Evolutionary conservation across 768 basidiomycete genomes (phyloP).

Genomic region (Tulasnella sp.): DNA sequence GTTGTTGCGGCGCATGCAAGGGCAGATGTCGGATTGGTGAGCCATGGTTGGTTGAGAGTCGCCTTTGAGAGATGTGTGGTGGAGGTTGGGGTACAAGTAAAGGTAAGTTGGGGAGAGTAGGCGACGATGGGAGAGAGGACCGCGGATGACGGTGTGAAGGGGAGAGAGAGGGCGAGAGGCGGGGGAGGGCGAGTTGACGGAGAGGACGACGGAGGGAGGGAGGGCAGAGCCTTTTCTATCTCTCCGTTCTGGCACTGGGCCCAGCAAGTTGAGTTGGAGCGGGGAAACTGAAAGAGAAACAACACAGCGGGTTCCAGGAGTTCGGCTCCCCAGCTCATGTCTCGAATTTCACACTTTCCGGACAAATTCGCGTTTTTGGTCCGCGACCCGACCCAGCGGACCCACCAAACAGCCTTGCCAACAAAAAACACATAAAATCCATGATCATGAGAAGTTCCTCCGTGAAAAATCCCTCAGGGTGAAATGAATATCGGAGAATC

Average conservation of each 20-base stretch:
- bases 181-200: constrained; percentile 15
- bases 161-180: constrained; percentile 18
- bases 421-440: neutral
- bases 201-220: constrained; percentile 5
- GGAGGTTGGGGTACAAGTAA: constrained; percentile 17
- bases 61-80: constrained; percentile 8
- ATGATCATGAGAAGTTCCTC: no score
- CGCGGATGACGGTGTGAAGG: constrained; percentile 20
- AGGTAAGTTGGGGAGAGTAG: constrained; percentile 19
- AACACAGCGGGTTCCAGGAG: neutral
- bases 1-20: neutral
- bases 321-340: neutral
- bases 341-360: neutral
- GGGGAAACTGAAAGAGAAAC: neutral
- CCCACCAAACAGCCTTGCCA: neutral
- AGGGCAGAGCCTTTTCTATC: neutral
- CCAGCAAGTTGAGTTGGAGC: neutral
- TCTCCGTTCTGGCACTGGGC: neutral
- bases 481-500: neutral
- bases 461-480: neutral
- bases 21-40: neutral
- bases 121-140: constrained; percentile 20
- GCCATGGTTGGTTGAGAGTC: neutral
- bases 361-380: neutral
- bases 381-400: neutral